phyloP scores from a whole-genome alignment of 1,284 basidiomycete species.

The Moesziomyces globuligerus region DNA sequence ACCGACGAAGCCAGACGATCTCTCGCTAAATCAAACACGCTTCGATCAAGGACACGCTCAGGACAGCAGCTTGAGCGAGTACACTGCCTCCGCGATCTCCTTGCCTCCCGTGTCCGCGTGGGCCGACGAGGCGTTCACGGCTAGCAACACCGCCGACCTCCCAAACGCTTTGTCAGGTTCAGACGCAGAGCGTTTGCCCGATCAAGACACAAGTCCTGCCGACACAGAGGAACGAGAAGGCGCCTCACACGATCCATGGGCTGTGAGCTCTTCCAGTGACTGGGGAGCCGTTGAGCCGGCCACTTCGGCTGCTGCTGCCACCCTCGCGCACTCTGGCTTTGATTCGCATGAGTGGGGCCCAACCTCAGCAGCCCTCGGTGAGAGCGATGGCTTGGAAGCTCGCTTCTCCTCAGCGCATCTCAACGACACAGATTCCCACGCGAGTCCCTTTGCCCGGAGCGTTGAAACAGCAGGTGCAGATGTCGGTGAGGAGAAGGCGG shows the following conservation, averaged over 20 bases:
- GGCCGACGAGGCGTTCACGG: not conserved
- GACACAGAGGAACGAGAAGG: not conserved
- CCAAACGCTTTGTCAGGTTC: not conserved
- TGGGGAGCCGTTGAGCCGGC: constrained; percentile 7
- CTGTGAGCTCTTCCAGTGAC: constrained; percentile 7
- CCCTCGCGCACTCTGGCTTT: constrained; percentile 1
- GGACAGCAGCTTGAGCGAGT: not conserved
- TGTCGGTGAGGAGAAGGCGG: not conserved
- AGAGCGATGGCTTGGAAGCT: not conserved
- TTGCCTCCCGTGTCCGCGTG: not conserved
- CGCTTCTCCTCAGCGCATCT: constrained; percentile 6
- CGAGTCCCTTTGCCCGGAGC: not conserved
- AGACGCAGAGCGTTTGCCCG: not conserved
- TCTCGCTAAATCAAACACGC: not conserved
- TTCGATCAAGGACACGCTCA: not conserved
- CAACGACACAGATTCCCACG: not conserved
- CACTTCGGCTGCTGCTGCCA: not conserved
- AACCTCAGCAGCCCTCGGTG: not conserved
- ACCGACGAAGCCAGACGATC: not conserved
- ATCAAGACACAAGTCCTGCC: constrained; percentile 4
- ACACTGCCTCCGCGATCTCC: not conserved
- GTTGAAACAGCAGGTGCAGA: not conserved
- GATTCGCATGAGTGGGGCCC: constrained; percentile 11
- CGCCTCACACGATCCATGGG: constrained; percentile 32
- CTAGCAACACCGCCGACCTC: not conserved